Conservation (phyloP, 176 grass and related monocot genomes). For the Themeda triandra region DNA sequence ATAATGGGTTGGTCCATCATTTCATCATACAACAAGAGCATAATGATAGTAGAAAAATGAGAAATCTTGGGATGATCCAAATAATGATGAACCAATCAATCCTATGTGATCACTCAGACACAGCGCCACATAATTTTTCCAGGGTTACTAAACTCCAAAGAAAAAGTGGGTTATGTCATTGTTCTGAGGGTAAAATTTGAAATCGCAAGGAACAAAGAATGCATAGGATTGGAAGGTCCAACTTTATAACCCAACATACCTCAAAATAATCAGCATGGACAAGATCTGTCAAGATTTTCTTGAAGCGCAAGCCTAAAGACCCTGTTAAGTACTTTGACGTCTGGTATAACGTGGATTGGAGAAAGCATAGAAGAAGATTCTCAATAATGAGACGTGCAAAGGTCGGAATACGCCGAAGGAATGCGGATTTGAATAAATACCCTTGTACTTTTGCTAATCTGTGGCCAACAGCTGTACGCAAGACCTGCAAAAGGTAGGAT, state of each 20-base stretch:
- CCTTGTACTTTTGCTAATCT: conserved; percentile 97
- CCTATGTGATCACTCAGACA: not conserved
- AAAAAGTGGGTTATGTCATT: not conserved
- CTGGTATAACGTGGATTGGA: conserved; percentile 77
- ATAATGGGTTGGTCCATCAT: not conserved
- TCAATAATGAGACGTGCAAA: conserved; percentile 85
- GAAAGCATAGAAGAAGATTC: conserved; percentile 92
- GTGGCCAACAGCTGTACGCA: conserved; percentile 83
- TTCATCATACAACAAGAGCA: not conserved
- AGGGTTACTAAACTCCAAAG: not conserved
- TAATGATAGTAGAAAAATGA: not conserved
- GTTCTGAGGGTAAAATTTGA: not conserved
- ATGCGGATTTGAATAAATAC: conserved; percentile 82
- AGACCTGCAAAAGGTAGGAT: conserved; percentile 52
- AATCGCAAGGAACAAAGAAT: not conserved
- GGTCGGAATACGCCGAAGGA: conserved; percentile 76
- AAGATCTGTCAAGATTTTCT: conserved; percentile 93
- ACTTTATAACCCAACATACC: conserved; percentile 42
- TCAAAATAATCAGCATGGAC: conserved; percentile 96
- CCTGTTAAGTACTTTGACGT: conserved; percentile 92
- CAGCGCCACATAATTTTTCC: not conserved
- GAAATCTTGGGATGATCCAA: not conserved
- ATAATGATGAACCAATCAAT: not conserved
- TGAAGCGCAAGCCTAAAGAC: conserved; percentile 78
- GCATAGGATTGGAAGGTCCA: not conserved